Conservation (phyloP, 2,329 filamentous ascomycete species). For the Chaetomiaceae sp. region DNA sequence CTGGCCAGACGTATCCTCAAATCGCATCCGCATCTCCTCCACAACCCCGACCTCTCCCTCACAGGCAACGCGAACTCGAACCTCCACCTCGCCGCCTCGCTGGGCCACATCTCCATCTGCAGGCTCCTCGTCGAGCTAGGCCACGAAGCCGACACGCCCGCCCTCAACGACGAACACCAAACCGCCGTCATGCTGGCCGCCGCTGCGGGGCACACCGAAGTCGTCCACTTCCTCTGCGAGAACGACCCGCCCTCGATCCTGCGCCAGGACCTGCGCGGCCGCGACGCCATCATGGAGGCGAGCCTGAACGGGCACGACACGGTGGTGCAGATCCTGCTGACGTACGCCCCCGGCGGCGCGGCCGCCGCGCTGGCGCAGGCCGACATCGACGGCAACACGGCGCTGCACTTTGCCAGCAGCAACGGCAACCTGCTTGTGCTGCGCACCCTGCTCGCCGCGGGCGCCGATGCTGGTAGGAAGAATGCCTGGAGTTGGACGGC, state of each 20-base stretch:
- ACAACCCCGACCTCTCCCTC: slow-evolving; percentile 72
- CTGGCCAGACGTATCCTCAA: slow-evolving; percentile 74
- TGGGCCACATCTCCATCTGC: slow-evolving; percentile 67
- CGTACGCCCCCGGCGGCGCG: slow-evolving; percentile 54
- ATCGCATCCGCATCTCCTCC: slow-evolving; percentile 65
- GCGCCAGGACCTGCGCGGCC: slow-evolving; percentile 61
- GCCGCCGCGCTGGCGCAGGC: slow-evolving; percentile 50
- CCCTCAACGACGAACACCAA: slow-evolving; percentile 73
- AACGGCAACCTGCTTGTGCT: slow-evolving; percentile 76
- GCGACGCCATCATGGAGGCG: slow-evolving; percentile 69
- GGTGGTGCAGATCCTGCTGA: slow-evolving; percentile 60
- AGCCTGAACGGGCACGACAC: slow-evolving; percentile 59
- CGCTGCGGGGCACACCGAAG: slow-evolving; percentile 62
- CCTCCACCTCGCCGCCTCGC: slow-evolving; percentile 72
- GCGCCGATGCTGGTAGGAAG: slow-evolving; percentile 66
- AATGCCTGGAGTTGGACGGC: slow-evolving; percentile 81
- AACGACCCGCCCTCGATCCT: slow-evolving; percentile 59
- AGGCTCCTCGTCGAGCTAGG: slow-evolving; percentile 66
- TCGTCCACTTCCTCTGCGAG: slow-evolving; percentile 67
- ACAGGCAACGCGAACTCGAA: slow-evolving; percentile 72
- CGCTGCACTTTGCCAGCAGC: slow-evolving; percentile 79
- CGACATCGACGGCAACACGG: slow-evolving; percentile 77
- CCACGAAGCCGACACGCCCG: slow-evolving; percentile 67
- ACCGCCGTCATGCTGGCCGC: slow-evolving; percentile 80
- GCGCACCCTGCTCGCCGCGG: slow-evolving; percentile 71